Evolutionary conservation across 2,329 filamentous ascomycete species (phyloP), one percentile per base, ranked within the genome.

Genomic region (Alternaria metachromatica): DNA sequence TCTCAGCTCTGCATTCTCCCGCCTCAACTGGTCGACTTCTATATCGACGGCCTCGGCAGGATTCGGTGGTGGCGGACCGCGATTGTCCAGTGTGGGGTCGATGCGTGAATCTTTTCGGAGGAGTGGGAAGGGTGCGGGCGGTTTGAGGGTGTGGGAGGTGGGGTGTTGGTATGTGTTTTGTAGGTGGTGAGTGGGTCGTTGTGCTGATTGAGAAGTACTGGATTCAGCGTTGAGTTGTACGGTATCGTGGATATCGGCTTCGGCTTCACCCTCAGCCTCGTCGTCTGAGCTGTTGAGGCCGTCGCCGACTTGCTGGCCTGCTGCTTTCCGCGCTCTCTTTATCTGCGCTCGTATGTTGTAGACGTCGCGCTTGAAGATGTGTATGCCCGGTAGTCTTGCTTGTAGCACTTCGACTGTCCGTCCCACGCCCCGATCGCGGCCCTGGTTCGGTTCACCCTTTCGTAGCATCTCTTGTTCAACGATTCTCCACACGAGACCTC

Each of bases 331-430:
- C 2, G 73, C 69, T 5, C 74, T 63, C 61, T 76, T 78, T 60
- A 79, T 78, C 55, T 78, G 73, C 8, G 77, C 75, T 2, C 76
- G 72, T 28, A 78, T 77, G 30, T 79, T 79, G 60, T 79, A 79
- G 8, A 79, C 71, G 55, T 79, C 77, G 48, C 77, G 73, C 63
- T 78, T 78, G 63, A 76, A 77, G 43, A 79, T 79, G 53, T 72
- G 72, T 33, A 79, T 78, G 1, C 76, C 76, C 0, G 77, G 76
- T 3, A 78, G 61, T 20, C 66, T 60, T 10, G 72, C 69, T 26
- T 78, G 63, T 1, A 79, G 69, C 3, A 77, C 72, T 26, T 73
- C 70, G 3, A 79, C 74, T 2, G 76, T 79, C 1, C 74, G 60
- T 1, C 75, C 76, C 1, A 78, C 76, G 11, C 76, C 76, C 13